Conservation (phyloP, 2,329 filamentous ascomycete species). For the Chrysosporium queenslandicum region DNA sequence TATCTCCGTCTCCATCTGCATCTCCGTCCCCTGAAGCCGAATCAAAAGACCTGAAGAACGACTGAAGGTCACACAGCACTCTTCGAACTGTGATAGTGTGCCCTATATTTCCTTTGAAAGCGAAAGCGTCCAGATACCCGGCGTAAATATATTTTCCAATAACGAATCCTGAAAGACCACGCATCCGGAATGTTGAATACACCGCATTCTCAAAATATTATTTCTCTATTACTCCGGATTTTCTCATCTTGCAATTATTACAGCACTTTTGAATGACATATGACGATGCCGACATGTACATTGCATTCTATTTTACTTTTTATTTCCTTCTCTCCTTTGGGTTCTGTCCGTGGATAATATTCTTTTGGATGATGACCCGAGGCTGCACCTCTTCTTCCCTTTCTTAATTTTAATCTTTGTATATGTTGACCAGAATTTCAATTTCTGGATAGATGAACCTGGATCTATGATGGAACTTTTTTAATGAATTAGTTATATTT, state of each 20-base stretch:
- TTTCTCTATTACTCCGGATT: background rate
- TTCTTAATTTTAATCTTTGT: no score
- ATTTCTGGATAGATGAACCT: background rate
- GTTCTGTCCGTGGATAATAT: background rate
- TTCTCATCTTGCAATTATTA: background rate
- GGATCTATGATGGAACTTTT: background rate
- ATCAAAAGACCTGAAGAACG: conserved; percentile 5
- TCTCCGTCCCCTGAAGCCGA: background rate
- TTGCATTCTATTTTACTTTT: background rate
- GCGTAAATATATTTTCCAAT: background rate
- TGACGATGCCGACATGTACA: conserved; percentile 9
- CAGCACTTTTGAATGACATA: background rate
- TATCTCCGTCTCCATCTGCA: conserved; percentile 40
- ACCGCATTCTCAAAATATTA: background rate
- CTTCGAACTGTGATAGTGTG: background rate
- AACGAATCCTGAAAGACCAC: background rate
- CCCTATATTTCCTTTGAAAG: background rate
- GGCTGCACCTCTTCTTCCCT: background rate
- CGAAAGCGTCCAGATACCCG: background rate
- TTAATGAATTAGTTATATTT: background rate
- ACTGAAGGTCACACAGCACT: background rate
- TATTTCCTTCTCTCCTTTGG: background rate
- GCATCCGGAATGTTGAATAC: no score
- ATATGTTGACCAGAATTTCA: background rate
- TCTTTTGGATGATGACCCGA: background rate